Evolutionary conservation across 768 basidiomycete species (phyloP).

Genomic region (Lentinus tigrinus): DNA sequence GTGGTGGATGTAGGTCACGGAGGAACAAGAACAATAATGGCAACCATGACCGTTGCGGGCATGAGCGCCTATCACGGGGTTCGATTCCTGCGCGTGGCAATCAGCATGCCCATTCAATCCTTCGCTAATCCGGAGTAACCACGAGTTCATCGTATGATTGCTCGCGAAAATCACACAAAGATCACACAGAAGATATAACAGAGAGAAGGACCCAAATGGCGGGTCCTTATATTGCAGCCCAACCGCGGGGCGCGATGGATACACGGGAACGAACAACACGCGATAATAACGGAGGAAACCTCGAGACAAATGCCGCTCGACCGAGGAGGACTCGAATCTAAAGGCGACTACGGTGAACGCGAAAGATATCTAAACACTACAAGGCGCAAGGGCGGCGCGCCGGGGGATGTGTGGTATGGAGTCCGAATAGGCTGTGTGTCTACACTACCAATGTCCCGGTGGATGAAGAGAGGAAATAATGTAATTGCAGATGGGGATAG

Average conservation of each 20-base stretch:
- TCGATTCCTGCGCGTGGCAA: no score
- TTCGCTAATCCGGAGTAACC: no score
- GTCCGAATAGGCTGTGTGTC: background rate
- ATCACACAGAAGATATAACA: background rate
- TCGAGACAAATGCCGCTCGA: background rate
- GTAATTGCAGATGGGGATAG: no score
- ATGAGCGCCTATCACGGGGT: no score
- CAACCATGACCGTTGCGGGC: no score
- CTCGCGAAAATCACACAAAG: no score
- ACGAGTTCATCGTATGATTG: no score
- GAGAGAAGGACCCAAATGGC: background rate
- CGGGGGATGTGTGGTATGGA: background rate
- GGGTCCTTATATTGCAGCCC: background rate
- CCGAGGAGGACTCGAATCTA: background rate
- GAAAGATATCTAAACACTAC: background rate
- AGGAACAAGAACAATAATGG: no score
- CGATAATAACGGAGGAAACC: background rate
- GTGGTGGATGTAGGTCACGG: no score
- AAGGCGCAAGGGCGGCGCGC: background rate
- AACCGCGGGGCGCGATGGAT: background rate
- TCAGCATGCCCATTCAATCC: no score
- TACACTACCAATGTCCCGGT: background rate
- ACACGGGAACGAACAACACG: background rate
- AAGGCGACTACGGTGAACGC: background rate
- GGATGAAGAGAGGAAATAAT: no score